A percentile compares a stretch with the other conserved stretches of the same genome.
These are phyloP conservation scores for Zymoseptoria ardabiliae DNA, from an alignment of 2,329 filamentous ascomycete genomes.

Conservation along the genomic window DNA sequence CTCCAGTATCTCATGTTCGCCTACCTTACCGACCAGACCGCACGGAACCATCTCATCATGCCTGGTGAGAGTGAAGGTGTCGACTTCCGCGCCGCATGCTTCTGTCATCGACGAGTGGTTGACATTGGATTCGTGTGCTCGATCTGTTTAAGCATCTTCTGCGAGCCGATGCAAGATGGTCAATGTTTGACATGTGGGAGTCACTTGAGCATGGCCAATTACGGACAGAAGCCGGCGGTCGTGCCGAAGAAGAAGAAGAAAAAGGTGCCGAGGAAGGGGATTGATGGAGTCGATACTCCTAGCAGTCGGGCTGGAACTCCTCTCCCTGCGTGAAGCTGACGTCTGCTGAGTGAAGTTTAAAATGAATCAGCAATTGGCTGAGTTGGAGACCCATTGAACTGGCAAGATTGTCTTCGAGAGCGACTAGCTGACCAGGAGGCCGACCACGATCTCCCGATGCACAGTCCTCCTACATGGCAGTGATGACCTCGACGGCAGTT, in stretches of 20 bases:
- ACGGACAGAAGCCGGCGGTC: constrained; percentile 70
- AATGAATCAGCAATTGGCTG: too few relatives aligned
- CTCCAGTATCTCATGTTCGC: constrained; percentile 93
- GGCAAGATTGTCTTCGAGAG: too few relatives aligned
- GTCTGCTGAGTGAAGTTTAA: too few relatives aligned
- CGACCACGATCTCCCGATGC: too few relatives aligned
- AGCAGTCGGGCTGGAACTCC: constrained; percentile 25
- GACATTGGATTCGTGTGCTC: constrained; percentile 94
- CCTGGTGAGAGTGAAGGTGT: constrained; percentile 73
- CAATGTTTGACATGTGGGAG: constrained; percentile 81
- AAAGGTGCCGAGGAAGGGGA: constrained; percentile 49
- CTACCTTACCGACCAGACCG: constrained; percentile 67
- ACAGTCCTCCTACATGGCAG: too few relatives aligned
- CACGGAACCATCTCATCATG: constrained; percentile 59
- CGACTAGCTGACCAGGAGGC: too few relatives aligned
- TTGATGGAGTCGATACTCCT: constrained; percentile 36
- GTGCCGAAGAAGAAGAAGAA: constrained; percentile 69
- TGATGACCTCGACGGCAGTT: too few relatives aligned
- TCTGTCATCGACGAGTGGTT: constrained; percentile 86
- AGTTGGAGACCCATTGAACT: too few relatives aligned
- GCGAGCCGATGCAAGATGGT: constrained; percentile 54
- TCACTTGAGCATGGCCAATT: constrained; percentile 65
- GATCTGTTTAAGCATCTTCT: constrained; percentile 93
- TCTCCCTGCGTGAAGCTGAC: constrained; percentile 9
- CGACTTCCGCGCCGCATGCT: constrained; percentile 96